A percentile compares a stretch with the other conserved stretches of the same genome.
These are phyloP conservation scores for Rhodotorula taiwanensis DNA, from an alignment of 768 basidiomycete species.

Conservation along the genomic window DNA sequence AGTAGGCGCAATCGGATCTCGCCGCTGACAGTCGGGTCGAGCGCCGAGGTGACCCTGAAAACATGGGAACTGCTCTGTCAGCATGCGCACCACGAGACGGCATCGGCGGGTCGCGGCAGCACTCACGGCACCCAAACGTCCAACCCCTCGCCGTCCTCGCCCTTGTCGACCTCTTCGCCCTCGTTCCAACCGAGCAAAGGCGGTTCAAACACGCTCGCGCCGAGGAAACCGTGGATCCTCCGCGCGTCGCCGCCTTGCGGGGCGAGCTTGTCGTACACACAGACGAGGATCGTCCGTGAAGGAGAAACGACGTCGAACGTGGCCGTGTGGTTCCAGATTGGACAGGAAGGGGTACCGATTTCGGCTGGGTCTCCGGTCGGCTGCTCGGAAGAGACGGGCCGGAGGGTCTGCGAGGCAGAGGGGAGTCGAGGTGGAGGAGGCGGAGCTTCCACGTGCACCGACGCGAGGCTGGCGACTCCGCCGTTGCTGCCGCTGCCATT, in stretches of 20 bases:
- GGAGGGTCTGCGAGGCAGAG: constrained; percentile 1
- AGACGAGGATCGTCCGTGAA: constrained; percentile 28
- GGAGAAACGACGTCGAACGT: constrained; percentile 54
- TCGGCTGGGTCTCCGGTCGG: constrained; percentile 1
- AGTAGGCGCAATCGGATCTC: constrained; percentile 89
- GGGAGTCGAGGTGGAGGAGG: neutral
- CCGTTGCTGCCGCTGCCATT: no score
- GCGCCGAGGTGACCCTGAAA: constrained; percentile 20
- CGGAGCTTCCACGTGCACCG: neutral
- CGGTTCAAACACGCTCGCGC: constrained; percentile 42
- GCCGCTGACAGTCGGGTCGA: constrained; percentile 66
- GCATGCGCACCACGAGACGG: no score
- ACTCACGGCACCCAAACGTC: constrained; percentile 82
- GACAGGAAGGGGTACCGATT: constrained; percentile 44
- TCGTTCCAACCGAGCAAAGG: constrained; percentile 60
- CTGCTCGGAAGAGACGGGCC: constrained; percentile 9
- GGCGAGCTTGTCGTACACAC: constrained; percentile 70
- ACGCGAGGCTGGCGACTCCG: constrained; percentile 2
- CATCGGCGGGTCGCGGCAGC: no score
- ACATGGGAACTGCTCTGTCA: no score
- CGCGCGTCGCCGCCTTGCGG: constrained; percentile 53
- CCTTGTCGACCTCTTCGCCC: constrained; percentile 60
- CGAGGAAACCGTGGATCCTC: constrained; percentile 20
- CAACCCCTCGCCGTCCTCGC: constrained; percentile 78
- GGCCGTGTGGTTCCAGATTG: constrained; percentile 96